Conservation (phyloP, 2,329 filamentous ascomycete genomes). For the Verticillium albo-atrum region DNA sequence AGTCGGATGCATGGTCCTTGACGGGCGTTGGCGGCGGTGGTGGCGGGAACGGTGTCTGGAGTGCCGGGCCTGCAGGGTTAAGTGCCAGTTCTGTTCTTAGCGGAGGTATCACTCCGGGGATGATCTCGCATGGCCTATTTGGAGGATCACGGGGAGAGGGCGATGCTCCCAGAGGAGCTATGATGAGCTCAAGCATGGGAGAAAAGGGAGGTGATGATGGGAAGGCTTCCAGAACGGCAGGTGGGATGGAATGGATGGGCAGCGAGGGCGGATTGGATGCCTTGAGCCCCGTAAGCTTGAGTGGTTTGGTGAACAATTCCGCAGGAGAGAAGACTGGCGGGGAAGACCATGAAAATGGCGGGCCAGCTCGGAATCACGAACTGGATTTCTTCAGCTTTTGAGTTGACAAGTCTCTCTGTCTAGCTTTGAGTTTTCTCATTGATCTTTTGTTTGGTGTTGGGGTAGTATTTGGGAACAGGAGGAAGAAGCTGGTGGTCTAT, state of each 20-base stretch:
- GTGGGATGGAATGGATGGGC: constrained; percentile 19
- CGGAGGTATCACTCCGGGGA: neutral
- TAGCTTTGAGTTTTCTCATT: neutral
- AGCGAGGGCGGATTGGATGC: constrained; percentile 9
- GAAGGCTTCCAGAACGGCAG: neutral
- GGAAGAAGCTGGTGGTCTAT: neutral
- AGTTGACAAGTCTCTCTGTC: neutral
- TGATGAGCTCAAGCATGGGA: neutral
- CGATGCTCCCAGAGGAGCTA: neutral
- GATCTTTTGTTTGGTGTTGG: neutral
- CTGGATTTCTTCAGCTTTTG: constrained; percentile 34
- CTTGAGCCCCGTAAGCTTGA: constrained; percentile 25
- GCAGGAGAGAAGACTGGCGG: constrained; percentile 16
- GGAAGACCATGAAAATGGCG: constrained; percentile 2
- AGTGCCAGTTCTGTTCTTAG: constrained; percentile 22
- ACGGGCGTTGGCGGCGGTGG: neutral
- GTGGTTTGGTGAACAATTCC: constrained; percentile 23
- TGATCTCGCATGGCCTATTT: neutral
- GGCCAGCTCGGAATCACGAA: constrained; percentile 25
- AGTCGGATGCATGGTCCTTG: constrained; percentile 13
- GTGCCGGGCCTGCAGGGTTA: constrained; percentile 13
- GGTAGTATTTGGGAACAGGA: neutral
- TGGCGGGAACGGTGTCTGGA: neutral
- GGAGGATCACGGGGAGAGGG: neutral
- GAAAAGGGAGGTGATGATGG: neutral